Base-by-base conservation (phyloP, 1,284 basidiomycete genomes). In the Lentinula novae-zelandiae region DNA sequence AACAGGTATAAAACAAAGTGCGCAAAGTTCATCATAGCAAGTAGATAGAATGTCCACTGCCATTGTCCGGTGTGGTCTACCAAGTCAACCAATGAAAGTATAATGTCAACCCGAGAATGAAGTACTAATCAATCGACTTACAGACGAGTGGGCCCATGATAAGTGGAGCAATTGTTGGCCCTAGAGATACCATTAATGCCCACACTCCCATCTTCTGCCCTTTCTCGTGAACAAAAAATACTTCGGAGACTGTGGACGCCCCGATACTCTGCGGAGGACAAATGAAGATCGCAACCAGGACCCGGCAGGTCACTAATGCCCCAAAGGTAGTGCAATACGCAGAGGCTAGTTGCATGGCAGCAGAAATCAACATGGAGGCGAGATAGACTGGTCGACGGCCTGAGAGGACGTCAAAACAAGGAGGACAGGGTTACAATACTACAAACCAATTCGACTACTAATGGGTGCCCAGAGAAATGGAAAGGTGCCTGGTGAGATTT, bases 201-300 rank as follows among this genome's bases (percentile, higher is more conserved):
- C 72, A 75, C 7, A 74, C 48, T 7, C 73, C 74, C 73, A 75
- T 74, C 0, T 73, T 72, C 55, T 70, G 72, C 13, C 73, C 74
- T 64, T 73, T 68, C 61, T 74, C 68, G 58, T 75, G 74, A 36
- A 64, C 58, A 57, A 69, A 75, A 57, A 73, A 76, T 5, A 74
- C 39, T 33, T 54, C 53, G 3, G 72, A 70, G 13, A 76, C 72
- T 5, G 73, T 75, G 22, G 73, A 73, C 31, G 73, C 73, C 20
- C 74, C 73, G 20, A 76, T 64, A 38, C 68, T 69, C 38, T 72
- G 62, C 15, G 73, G 73, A 22, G 73, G 72, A 31, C 72, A 72
- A 20, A 72, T 67, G 5, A 54, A 54, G 3, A 59, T 42, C 0
- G 38, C 57, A 10, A 44, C 42, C 5, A 59, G 50, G 17, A 46